Percentiles rank a stretch among this genome's conserved stretches.
Conservation (phyloP, 768 basidiomycete species). For the Trametes punicea region DNA sequence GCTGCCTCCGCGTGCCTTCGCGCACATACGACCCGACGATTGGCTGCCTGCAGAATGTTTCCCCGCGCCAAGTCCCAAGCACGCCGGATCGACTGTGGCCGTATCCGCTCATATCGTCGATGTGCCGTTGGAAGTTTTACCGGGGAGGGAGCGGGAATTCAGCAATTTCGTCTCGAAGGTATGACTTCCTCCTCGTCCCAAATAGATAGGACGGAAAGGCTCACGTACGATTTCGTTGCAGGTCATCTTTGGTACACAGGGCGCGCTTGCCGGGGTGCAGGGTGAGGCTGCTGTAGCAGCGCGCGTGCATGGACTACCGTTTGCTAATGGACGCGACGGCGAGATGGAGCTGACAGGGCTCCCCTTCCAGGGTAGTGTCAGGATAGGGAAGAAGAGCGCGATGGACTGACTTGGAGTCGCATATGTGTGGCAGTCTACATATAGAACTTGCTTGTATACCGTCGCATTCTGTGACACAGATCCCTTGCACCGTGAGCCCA, state of each 20-base stretch:
- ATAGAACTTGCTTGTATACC: constrained; percentile 3
- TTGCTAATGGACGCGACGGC: constrained; percentile 38
- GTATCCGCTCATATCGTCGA: constrained; percentile 68
- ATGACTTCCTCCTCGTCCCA: background rate
- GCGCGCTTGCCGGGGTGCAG: constrained; percentile 65
- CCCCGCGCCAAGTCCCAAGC: constrained; percentile 36
- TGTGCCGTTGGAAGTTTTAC: constrained; percentile 73
- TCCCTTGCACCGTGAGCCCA: too few species aligned
- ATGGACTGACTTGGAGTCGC: background rate
- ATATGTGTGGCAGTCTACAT: background rate
- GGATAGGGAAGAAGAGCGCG: constrained; percentile 54
- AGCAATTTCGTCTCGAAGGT: constrained; percentile 78
- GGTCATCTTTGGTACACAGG: constrained; percentile 66
- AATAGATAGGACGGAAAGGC: background rate
- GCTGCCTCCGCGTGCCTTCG: constrained; percentile 70
- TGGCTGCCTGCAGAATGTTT: constrained; percentile 56
- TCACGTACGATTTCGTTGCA: constrained; percentile 25
- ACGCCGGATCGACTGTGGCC: constrained; percentile 51
- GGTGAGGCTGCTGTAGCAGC: constrained; percentile 62
- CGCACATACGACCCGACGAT: constrained; percentile 63
- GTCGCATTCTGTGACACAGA: background rate
- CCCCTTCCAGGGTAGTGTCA: constrained; percentile 65
- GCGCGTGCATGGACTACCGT: constrained; percentile 57
- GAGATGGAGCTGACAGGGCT: constrained; percentile 60
- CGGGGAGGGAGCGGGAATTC: constrained; percentile 74